phyloP scores from a whole-genome alignment of 345 rosid genomes.

The Corchorus olitorius region DNA sequence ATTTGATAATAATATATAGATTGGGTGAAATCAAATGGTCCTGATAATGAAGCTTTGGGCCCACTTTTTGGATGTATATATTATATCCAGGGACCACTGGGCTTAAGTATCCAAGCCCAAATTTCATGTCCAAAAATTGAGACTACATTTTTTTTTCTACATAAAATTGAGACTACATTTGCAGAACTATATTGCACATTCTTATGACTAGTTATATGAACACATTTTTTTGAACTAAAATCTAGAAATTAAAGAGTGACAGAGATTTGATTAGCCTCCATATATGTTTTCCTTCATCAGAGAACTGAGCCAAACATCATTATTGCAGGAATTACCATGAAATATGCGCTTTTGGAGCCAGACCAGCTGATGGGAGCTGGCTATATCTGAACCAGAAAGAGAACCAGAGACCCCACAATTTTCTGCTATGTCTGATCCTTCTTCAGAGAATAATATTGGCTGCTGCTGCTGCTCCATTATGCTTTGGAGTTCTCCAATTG shows the following conservation, averaged over 20 bases:
- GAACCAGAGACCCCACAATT: neutral
- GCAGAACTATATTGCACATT: neutral
- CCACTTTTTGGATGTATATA: neutral
- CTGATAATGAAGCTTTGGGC: neutral
- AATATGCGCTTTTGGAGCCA: neutral
- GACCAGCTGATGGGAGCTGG: neutral
- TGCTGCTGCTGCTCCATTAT: slow-evolving; percentile 13
- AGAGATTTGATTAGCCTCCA: neutral
- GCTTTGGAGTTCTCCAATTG: slow-evolving; percentile 7
- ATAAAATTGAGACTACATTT: neutral
- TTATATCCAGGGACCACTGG: neutral
- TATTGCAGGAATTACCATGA: neutral
- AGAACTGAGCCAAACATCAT: neutral
- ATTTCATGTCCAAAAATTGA: neutral
- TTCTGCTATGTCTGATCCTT: neutral
- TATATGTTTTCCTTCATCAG: neutral
- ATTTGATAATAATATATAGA: neutral
- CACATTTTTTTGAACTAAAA: neutral
- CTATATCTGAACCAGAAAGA: no score
- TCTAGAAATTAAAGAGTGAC: neutral
- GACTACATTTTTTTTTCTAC: neutral
- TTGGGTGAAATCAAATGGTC: slow-evolving; percentile 5
- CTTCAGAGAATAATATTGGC: neutral
- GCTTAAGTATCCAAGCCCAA: neutral
- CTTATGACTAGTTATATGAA: no score